A percentile compares a stretch with the other conserved stretches of the same genome.
phyloP scores from a whole-genome alignment of 805 yeast species.

The Metschnikowia shivogae region DNA sequence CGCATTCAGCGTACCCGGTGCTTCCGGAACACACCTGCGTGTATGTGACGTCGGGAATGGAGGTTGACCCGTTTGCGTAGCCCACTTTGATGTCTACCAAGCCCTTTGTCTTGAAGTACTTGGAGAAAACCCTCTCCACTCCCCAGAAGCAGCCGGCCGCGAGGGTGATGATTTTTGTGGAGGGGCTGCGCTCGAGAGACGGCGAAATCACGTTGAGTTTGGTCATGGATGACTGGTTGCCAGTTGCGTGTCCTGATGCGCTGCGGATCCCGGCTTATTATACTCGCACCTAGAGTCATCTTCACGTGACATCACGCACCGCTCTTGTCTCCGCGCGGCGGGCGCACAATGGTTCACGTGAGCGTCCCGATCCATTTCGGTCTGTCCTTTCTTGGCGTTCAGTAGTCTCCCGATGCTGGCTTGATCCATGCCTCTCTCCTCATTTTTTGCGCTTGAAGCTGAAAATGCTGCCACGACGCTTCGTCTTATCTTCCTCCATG shows the following conservation, averaged over 20 bases:
- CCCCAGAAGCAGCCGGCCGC: conserved; percentile 84
- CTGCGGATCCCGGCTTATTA: background rate
- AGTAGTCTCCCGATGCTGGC: too few relatives aligned
- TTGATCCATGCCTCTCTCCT: background rate
- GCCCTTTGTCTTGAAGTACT: conserved; percentile 61
- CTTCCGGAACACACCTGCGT: conserved; percentile 68
- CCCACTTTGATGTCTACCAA: conserved; percentile 81
- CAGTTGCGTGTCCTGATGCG: background rate
- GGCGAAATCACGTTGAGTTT: conserved; percentile 25
- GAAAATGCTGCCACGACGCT: conserved; percentile 30
- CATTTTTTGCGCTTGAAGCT: conserved; percentile 31
- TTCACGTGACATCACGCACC: conserved; percentile 12
- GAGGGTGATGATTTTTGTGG: conserved; percentile 36
- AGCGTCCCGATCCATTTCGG: too few relatives aligned
- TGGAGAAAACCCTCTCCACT: conserved; percentile 76
- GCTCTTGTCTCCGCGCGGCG: too few relatives aligned
- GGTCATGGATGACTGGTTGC: conserved; percentile 2
- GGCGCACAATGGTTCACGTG: too few relatives aligned
- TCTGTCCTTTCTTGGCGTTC: too few relatives aligned
- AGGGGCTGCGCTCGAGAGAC: conserved; percentile 29
- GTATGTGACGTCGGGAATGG: conserved; percentile 43
- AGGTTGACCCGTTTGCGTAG: conserved; percentile 78
- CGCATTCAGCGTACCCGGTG: conserved; percentile 77
- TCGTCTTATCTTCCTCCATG: conserved; percentile 11
- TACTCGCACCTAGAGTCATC: background rate